A percentile compares a stretch with the other conserved stretches of the same genome.
Evolutionary conservation across 2,329 filamentous ascomycete species (phyloP).

Genomic region (Colletotrichum sp.): DNA sequence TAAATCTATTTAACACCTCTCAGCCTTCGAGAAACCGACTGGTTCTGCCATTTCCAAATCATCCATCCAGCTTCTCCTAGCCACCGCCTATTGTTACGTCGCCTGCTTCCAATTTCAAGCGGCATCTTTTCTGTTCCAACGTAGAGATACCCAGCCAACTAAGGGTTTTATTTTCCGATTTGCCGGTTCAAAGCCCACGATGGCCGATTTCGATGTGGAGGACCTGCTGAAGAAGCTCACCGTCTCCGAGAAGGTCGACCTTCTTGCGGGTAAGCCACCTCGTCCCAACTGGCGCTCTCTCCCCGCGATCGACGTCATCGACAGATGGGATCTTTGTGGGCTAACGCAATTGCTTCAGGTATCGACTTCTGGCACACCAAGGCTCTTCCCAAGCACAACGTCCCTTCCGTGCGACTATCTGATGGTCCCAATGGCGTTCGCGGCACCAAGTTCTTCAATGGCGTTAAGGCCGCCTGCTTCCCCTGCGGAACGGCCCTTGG

Average conservation of each 20-base stretch:
- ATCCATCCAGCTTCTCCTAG: neutral
- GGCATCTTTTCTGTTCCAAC: neutral
- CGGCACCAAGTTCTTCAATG: slow-evolving; percentile 72
- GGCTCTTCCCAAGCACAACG: slow-evolving; percentile 61
- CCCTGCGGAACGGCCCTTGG: slow-evolving; percentile 64
- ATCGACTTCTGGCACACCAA: slow-evolving; percentile 75
- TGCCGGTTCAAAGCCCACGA: neutral
- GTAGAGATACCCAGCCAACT: neutral
- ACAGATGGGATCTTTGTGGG: neutral
- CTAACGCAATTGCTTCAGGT: slow-evolving; percentile 39
- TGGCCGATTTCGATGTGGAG: slow-evolving; percentile 57
- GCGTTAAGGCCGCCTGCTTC: slow-evolving; percentile 63
- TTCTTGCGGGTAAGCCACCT: slow-evolving; percentile 49
- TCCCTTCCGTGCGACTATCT: slow-evolving; percentile 68
- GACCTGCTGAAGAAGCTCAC: slow-evolving; percentile 59
- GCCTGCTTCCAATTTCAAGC: neutral
- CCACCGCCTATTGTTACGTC: neutral
- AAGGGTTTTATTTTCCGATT: neutral
- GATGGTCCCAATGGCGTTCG: slow-evolving; percentile 75
- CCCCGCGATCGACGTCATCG: neutral
- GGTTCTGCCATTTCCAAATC: neutral
- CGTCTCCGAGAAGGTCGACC: slow-evolving; percentile 56
- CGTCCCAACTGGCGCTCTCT: neutral
- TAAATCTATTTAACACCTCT: slow-evolving; percentile 9
- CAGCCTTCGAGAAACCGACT: neutral